These are phyloP conservation scores for Collybia sp. DNA, from an alignment of 768 basidiomycete genomes.

Conservation along the genomic window DNA sequence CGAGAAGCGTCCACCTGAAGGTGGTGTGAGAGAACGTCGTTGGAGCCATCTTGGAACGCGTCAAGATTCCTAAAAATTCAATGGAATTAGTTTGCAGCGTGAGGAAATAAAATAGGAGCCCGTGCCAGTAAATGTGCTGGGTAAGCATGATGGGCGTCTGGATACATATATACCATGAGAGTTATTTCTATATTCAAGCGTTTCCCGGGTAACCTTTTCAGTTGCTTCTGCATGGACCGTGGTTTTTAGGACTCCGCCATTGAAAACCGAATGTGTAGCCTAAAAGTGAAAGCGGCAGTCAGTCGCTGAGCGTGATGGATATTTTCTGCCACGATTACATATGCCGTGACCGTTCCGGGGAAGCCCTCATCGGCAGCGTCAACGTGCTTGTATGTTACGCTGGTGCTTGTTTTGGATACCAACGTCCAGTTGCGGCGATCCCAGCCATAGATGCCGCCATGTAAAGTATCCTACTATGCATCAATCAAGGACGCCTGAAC, in stretches of 20 bases:
- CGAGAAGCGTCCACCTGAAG: conserved; percentile 16
- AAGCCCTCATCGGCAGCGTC: conserved; percentile 53
- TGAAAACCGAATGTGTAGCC: conserved; percentile 43
- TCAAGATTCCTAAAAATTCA: conserved; percentile 39
- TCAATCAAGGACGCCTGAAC: background rate
- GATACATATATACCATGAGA: background rate
- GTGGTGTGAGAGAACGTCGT: conserved; percentile 23
- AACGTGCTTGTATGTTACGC: conserved; percentile 48
- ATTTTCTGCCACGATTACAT: conserved; percentile 20
- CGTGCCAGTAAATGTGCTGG: conserved; percentile 49
- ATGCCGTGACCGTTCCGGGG: conserved; percentile 41
- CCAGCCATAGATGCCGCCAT: conserved; percentile 54
- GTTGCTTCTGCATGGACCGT: conserved; percentile 41
- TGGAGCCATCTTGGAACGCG: conserved; percentile 35
- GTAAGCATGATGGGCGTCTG: conserved; percentile 56
- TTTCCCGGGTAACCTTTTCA: conserved; percentile 23
- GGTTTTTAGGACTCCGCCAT: conserved; percentile 38
- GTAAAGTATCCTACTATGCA: conserved; percentile 39
- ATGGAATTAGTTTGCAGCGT: background rate
- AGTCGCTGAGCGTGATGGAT: background rate
- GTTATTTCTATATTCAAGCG: background rate
- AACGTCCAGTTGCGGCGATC: conserved; percentile 55
- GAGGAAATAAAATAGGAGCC: background rate
- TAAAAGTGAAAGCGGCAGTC: conserved; percentile 10
- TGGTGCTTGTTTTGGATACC: conserved; percentile 32